Base-by-base conservation (phyloP, 257 asterid species). In the Rubia yunnanensis region DNA sequence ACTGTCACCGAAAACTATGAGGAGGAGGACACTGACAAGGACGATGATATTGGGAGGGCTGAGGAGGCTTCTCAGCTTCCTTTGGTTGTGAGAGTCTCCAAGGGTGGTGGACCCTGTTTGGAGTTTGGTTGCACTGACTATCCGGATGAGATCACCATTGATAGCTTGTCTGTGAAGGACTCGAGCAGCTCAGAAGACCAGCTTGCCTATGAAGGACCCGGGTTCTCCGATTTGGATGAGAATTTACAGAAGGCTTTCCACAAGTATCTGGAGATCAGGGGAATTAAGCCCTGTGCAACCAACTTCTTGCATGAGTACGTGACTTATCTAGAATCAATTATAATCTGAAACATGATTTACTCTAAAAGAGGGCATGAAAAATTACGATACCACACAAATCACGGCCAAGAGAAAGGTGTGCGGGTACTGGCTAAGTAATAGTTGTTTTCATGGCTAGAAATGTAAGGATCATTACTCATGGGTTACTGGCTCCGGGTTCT, bases 211-310 rank as follows among this genome's bases (percentile, higher is more conserved):
- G 97, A 90, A 69, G 99, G 99, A 62, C 99, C 97, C 1, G 91
- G 83, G 26, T 94, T 90, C 68, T 20, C 64, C 73, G 95, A 90
- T 68, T 83, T 94, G 91, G 99, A 94, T 53, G 96, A 94, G 78
- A 90, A 88, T 74, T 75, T 94, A 81, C 97, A 90, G 87, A 85
- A 88, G 81, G 94, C 95, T 44, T 94, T 94, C 82, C 91, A 79
- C 82, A 90, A 90, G 88, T 94, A 90, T 77, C 77, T 94, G 50
- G 96, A 94, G 79, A 77, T 83, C 9, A 79, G 96, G 77, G 99
- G 97, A 69, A 72, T 94, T 67, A 88, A 82, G 60, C 91, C 97
- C 1, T 83, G 88, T 77, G 75, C 91, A 2, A 88, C 96, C 28
- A 88, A 86, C 79, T 88, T 77, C 77, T 85, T 94, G 92, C 94